Evolutionary conservation across 2,329 filamentous ascomycete species (phyloP), one percentile per base, ranked within the genome.

Genomic region (Thyridium curvatum): DNA sequence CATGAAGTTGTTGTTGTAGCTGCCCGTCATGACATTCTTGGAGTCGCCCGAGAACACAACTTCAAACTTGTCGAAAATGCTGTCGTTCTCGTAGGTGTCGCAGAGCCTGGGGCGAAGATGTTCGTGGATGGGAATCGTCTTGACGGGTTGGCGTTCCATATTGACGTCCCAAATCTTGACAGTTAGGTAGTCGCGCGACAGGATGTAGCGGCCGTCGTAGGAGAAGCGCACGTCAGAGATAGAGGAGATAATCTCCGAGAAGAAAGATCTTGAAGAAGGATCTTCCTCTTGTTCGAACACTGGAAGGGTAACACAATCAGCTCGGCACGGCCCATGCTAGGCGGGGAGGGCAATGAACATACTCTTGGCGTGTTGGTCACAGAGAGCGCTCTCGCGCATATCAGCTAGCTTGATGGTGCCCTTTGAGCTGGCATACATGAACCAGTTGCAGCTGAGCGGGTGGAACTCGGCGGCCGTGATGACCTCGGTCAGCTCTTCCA

Each of bases 1-100:
- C 93, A 98, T 98, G 73, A 98, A 97, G 70, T 98, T 98, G 71
- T 98, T 98, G 76, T 98, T 98, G 73, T 98, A 98, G 60, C 89
- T 96, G 52, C 93, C 93, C 6, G 93, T 98, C 93, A 98, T 98
- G 49, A 97, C 93, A 53, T 98, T 97, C 74, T 95, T 94, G 30
- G 89, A 88, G 62, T 97, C 91, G 17, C 93, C 93, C 2, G 91
- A 97, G 69, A 98, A 98, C 38, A 97, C 91, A 32, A 98, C 93
- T 66, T 98, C 93, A 50, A 98, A 98, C 65, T 98, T 98, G 77
- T 98, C 93, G 58, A 98, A 98, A 58, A 98, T 98, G 62, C 89
- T 95, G 59, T 98, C 93, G 54, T 98, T 98, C 68, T 98, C 93
- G 55, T 98, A 98, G 3, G 93, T 98, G 58, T 98, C 93, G 64